Base-by-base conservation (phyloP, 441 rosid genomes). In the Brassica balearica region DNA sequence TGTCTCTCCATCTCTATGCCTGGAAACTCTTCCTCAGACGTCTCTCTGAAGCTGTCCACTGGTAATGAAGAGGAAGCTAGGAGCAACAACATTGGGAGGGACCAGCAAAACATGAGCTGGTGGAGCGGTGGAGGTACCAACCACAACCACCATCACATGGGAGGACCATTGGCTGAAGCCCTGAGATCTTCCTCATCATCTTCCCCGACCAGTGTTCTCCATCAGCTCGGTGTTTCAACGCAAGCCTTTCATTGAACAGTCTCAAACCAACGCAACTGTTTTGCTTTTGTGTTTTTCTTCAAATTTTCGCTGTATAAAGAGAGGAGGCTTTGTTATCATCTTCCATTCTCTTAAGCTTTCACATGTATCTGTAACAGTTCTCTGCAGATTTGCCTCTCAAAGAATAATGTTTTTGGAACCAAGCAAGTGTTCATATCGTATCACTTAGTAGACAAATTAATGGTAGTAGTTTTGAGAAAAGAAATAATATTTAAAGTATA, bases 81-180 rank as follows among this genome's bases (percentile, higher is more conserved):
- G 14, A 81, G 72, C 66, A 58, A 73, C 0, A 85, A 65, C 43
- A 77, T 62, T 2, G 86, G 32, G 65, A 84, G 90, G 74, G 90
- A 80, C 72, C 91, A 73, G 55, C 91, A 75, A 60, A 89, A 81
- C 6, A 71, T 87, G 77, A 87, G 87, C 65, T 92, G 97, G 97
- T 86, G 84, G 15, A 77, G 83, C 0, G 91, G 89, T 5, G 92
- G 96, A 92, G 83, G 86, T 1, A 12, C 89, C 0, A 79, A 84
- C 72, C 77, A 76, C 27, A 60, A 73, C 15, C 92, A 80, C 61
- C 78, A 76, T 53, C 90, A 82, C 12, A 87, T 91, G 96, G 97
- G 95, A 0, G 98, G 98, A 60, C 98, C 99, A 0, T 87, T 96
- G 1, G 98, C 96, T 0, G 97, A 96, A 84, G 98, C 92, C 0